A percentile compares a stretch with the other conserved stretches of the same genome.
These are phyloP conservation scores for Dryas integrifolia DNA, from an alignment of 331 rosid species.

Conservation along the genomic window DNA sequence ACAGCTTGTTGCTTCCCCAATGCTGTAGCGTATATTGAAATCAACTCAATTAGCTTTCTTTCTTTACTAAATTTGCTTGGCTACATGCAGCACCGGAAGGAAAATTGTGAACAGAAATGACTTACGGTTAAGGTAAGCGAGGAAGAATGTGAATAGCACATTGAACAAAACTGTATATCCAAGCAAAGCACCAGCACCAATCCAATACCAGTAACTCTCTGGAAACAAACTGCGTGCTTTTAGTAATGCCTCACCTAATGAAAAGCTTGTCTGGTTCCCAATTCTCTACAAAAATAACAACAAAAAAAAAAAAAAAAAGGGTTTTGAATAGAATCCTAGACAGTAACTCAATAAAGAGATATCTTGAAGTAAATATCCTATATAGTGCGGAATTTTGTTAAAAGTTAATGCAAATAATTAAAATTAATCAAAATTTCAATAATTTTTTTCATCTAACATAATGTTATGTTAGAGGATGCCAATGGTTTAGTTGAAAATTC, in stretches of 20 bases:
- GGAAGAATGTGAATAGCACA: conserved; percentile 70
- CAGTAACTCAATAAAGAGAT: conserved; percentile 7
- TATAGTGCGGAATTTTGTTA: background rate
- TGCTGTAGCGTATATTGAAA: conserved; percentile 45
- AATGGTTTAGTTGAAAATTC: background rate
- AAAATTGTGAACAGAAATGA: conserved; percentile 25
- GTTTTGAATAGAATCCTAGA: conserved; percentile 15
- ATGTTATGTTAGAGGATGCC: background rate
- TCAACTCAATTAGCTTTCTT: conserved; percentile 18
- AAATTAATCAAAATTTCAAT: background rate
- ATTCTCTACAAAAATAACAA: conserved; percentile 40
- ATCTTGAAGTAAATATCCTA: background rate
- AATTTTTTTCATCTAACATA: background rate
- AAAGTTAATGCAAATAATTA: background rate
- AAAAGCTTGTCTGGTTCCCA: conserved; percentile 46
- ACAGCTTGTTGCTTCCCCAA: conserved; percentile 86
- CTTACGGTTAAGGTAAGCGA: conserved; percentile 95
- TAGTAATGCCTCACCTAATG: conserved; percentile 73
- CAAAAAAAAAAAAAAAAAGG: conserved; percentile 16
- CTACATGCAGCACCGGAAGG: conserved; percentile 22
- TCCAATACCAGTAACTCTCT: conserved; percentile 97
- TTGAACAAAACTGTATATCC: conserved; percentile 91
- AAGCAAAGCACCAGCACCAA: conserved; percentile 90
- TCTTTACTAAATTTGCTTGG: conserved; percentile 11
- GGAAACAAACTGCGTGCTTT: conserved; percentile 61